Evolutionary conservation across 805 yeast genomes (phyloP).

Genomic region (Millerozyma miso): DNA sequence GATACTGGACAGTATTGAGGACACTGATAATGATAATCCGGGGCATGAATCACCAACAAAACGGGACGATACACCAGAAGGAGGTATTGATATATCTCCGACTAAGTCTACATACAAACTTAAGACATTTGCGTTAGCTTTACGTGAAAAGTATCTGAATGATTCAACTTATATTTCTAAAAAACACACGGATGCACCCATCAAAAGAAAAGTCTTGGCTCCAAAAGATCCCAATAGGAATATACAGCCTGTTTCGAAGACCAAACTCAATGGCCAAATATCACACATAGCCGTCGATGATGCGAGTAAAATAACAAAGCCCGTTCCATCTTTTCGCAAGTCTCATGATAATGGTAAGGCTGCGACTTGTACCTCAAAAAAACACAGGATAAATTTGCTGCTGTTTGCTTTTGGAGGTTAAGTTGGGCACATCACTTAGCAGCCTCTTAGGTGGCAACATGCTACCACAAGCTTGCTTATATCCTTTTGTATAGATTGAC

Average conservation of each 20-base stretch:
- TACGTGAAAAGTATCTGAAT: slow-evolving; percentile 21
- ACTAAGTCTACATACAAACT: slow-evolving; percentile 15
- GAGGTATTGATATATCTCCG: slow-evolving; percentile 38
- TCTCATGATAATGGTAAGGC: no score
- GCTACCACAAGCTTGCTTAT: slow-evolving; percentile 43
- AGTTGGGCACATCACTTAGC: slow-evolving; percentile 7
- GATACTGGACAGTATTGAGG: slow-evolving; percentile 16
- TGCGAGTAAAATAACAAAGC: no score
- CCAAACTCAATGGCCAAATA: no score
- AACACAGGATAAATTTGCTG: slow-evolving; percentile 3
- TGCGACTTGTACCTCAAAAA: no score
- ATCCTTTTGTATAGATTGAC: slow-evolving; percentile 13
- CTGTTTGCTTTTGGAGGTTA: slow-evolving; percentile 17
- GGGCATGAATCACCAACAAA: not conserved
- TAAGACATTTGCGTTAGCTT: slow-evolving; percentile 9
- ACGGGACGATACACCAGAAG: not conserved
- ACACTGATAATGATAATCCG: slow-evolving; percentile 3
- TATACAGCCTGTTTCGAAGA: no score
- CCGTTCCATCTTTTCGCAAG: no score
- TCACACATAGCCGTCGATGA: no score
- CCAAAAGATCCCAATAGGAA: not conserved
- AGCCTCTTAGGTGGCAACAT: slow-evolving; percentile 48
- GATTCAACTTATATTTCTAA: slow-evolving; percentile 6
- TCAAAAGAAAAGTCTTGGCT: not conserved
- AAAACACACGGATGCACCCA: not conserved